phyloP scores from a whole-genome alignment of 2,329 filamentous ascomycete genomes.

The Arachnopeziza araneosa region DNA sequence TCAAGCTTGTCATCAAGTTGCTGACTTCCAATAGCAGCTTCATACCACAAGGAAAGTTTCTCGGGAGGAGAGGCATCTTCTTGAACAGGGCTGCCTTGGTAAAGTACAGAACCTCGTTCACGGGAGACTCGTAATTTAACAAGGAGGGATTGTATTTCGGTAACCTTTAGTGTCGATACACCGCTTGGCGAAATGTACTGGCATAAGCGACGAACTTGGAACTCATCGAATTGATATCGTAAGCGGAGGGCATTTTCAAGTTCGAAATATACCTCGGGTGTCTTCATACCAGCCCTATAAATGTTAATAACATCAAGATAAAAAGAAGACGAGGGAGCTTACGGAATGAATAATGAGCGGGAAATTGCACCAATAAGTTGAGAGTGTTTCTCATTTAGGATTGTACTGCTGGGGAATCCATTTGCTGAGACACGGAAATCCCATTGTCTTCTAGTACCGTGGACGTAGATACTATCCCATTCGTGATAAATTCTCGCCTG shows the following conservation, averaged over 20 bases:
- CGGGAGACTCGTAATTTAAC: not conserved
- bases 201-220: constrained; percentile 8
- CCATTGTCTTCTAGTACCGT: constrained; percentile 28
- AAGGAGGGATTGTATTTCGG: constrained; percentile 3
- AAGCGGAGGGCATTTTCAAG: not conserved
- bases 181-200: constrained; percentile 7
- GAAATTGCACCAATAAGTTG: not conserved
- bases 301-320: not conserved
- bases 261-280: constrained; percentile 7
- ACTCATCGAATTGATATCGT: not conserved
- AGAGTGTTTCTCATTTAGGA: not conserved
- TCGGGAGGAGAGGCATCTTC: not conserved
- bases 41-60: constrained; percentile 16
- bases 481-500: constrained; percentile 11
- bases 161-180: constrained; percentile 10
- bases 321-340: not conserved
- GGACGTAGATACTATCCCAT: constrained; percentile 23
- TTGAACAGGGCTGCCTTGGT: not conserved
- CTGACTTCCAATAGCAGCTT: constrained; percentile 16
- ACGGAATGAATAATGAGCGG: constrained; percentile 1
- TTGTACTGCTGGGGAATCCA: not conserved
- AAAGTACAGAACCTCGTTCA: not conserved
- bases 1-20: constrained; percentile 9
- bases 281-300: constrained; percentile 2
- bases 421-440: constrained; percentile 18